Base-by-base conservation (phyloP, 83 land plant genomes). In the Picea mariana region DNA sequence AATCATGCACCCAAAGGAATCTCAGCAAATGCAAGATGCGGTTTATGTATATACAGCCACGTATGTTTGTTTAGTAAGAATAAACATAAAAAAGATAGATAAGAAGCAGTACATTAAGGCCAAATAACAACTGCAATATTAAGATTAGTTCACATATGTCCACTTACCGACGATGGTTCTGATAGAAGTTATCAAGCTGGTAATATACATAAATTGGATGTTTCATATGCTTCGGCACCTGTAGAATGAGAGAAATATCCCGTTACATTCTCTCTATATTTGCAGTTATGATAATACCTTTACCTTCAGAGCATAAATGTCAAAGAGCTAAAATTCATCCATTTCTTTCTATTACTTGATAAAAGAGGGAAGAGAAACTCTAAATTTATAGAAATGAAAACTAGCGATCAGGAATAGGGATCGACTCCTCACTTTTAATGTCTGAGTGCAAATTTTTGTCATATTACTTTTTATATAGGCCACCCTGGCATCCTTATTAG, bases 131-230 rank as follows among this genome's bases (percentile, higher is more conserved):
- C n/a, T n/a, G n/a, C n/a, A n/a, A n/a, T n/a, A n/a, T n/a, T n/a
- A 52, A 12, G 13, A 55, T 55, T 11, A 38, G 9, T 69, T 38
- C 42, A 17, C 18, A 4, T 6, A 6, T n/a, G 9, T 38, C 20
- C 13, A 58, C 78, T 75, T 42, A 75, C 86, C 86, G 83, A 3
- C 86, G 86, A 49, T 85, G 86, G 72, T 85, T 85, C 61, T 85
- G 86, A 31, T 85, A 85, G 80, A 81, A 85, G 79, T 85, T 81
- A 82, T 85, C 86, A 34, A 85, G 84, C 83, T 85, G 86, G 83
- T 85, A 85, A 49, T 85, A 85, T 42, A 85, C 62, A 82, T 82
- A 82, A 20, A 85, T 75, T 72, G 86, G 86, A 23, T 75, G 52
- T 58, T 85, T 80, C 86, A 85, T 85, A 34, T 75, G 60, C 80